Conservation (phyloP, 1,139 yeast genomes). For the Casaregolazyma lundiana region DNA sequence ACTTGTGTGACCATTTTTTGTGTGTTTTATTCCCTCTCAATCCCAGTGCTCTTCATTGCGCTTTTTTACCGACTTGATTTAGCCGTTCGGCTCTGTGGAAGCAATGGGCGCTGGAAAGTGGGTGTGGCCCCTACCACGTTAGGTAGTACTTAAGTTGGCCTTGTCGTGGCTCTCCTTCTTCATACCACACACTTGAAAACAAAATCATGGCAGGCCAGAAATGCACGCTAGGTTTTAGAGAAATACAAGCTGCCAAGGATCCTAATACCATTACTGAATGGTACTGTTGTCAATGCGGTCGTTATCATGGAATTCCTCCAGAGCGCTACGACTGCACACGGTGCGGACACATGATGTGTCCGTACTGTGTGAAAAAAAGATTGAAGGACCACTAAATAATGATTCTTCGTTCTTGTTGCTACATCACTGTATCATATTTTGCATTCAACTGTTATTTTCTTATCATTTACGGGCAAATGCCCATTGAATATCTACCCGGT, state of each 20-base stretch:
- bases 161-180: neutral
- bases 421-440: constrained; percentile 5
- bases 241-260: constrained; percentile 26
- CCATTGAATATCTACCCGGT: neutral
- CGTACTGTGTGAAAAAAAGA: constrained; percentile 33
- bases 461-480: neutral
- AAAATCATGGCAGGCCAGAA: neutral
- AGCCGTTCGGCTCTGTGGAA: neutral
- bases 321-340: constrained; percentile 33
- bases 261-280: constrained; percentile 34
- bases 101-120: neutral
- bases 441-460: constrained; percentile 2
- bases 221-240: neutral
- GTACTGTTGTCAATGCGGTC: constrained; percentile 38
- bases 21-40: too few species aligned
- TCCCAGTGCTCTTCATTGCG: too few species aligned
- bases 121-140: neutral
- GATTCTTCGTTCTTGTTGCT: neutral
- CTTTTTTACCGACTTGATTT: too few species aligned
- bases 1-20: too few species aligned
- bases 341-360: constrained; percentile 36
- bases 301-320: constrained; percentile 33
- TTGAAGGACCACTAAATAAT: constrained; percentile 18
- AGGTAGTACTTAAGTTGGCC: neutral
- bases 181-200: neutral